phyloP scores from a whole-genome alignment of 805 yeast species.

The Kazachstania kunashirensis region DNA sequence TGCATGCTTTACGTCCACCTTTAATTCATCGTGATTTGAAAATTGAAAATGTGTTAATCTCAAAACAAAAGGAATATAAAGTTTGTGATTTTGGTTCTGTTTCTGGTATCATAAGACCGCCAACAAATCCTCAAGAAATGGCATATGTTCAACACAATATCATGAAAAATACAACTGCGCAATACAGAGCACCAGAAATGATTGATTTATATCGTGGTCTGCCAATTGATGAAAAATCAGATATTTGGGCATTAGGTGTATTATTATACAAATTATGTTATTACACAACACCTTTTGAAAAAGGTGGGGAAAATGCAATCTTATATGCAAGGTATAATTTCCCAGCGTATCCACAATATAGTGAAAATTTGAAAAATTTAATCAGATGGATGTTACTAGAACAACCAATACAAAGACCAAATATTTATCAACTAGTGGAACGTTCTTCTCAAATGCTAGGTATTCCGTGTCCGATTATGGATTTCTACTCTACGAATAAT shows the following conservation, averaged over 20 bases:
- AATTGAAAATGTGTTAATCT: conserved; percentile 68
- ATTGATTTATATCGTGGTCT: conserved; percentile 56
- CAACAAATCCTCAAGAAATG: conserved; percentile 51
- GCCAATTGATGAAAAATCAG: conserved; percentile 74
- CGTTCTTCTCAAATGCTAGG: conserved; percentile 58
- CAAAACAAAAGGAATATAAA: conserved; percentile 49
- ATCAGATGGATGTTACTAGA: conserved; percentile 52
- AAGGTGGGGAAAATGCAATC: conserved; percentile 53
- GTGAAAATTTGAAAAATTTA: conserved; percentile 52
- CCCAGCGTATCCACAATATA: conserved; percentile 48
- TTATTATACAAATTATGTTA: conserved; percentile 69
- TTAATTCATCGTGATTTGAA: conserved; percentile 72
- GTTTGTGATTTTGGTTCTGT: conserved; percentile 81
- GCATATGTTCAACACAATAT: conserved; percentile 55
- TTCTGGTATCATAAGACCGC: conserved; percentile 53
- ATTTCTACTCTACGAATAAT: conserved; percentile 23
- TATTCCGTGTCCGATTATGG: conserved; percentile 34
- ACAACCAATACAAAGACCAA: conserved; percentile 66
- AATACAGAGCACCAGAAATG: conserved; percentile 81
- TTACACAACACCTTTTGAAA: conserved; percentile 76
- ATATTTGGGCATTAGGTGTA: conserved; percentile 79
- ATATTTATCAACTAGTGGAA: conserved; percentile 57
- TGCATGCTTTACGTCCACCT: conserved; percentile 66
- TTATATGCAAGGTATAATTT: conserved; percentile 44
- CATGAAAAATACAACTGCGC: conserved; percentile 75